Base-by-base conservation (phyloP, 2,329 filamentous ascomycete genomes). In the Tolypocladium ovalisporum region DNA sequence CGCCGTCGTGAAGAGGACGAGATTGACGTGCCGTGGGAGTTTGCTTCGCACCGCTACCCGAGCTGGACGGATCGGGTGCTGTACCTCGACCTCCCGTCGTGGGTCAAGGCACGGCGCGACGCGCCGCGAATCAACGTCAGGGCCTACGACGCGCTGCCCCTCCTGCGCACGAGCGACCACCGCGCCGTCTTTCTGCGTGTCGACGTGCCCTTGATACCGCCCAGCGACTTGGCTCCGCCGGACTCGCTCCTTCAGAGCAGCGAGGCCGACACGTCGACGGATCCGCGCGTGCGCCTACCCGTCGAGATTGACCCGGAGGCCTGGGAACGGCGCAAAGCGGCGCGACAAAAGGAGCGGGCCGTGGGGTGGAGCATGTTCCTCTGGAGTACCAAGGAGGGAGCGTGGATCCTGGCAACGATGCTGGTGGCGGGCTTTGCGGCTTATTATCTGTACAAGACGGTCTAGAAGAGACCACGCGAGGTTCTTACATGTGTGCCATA, bases 51-150 rank as follows among this genome's bases (percentile, higher is more conserved):
- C 69, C 85, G 94, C 52, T 95, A 89, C 80, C 92, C 94, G 1
- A 86, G 87, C 66, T 97, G 93, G 94, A 96, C 91, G 66, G 94
- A 97, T 71, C 84, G 94, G 4, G 86, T 97, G 24, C 76, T 97
- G 24, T 97, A 85, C 70, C 76, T 93, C 3, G 82, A 87, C 55
- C 73, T 80, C 27, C 83, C 81, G 24, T 70, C 71, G 27, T 85
- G 81, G 79, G 67, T 77, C 42, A 71, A 71, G 65, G 69, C 62
- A 55, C 47, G 57, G 56, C 22, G 58, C 62, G 17, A 66, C 52
- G 56, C 61, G 5, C 64, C 64, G 12, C 64, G 66, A 37, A 73
- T 84, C 39, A 68, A 76, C 9, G 78, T 90, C n/a, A 71, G 75
- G 29, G 76, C 84, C 29, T 97, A 97, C 70, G 79, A 84, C 19